Evolutionary conservation across 2,329 filamentous ascomycete species (phyloP).

Genomic region (Scorias spongiosa): DNA sequence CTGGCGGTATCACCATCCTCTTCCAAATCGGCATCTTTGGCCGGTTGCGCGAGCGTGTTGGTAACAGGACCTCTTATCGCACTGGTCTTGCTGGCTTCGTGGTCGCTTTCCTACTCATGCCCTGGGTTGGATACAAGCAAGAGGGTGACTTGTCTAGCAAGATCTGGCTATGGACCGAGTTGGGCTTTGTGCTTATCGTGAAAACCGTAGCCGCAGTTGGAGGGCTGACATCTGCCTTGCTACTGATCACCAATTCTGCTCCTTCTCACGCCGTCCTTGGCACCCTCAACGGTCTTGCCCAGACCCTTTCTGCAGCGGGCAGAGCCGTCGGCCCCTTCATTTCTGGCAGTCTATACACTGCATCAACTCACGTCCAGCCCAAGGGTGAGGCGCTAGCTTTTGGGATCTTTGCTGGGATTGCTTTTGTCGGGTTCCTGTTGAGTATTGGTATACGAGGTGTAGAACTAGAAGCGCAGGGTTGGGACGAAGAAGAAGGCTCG

Average conservation of each 20-base stretch:
- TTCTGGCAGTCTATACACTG: slow-evolving; percentile 71
- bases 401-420: slow-evolving; percentile 71
- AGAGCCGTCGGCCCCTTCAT: slow-evolving; percentile 78
- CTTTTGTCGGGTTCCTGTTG: slow-evolving; percentile 63
- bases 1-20: slow-evolving; percentile 69
- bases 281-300: slow-evolving; percentile 81
- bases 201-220: slow-evolving; percentile 87
- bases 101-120: slow-evolving; percentile 72
- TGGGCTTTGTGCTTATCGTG: slow-evolving; percentile 66
- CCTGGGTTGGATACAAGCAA: slow-evolving; percentile 67
- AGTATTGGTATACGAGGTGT: slow-evolving; percentile 62
- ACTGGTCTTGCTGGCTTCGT: slow-evolving; percentile 65
- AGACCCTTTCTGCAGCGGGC: slow-evolving; percentile 82
- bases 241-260: slow-evolving; percentile 85
- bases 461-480: slow-evolving; percentile 43
- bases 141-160: slow-evolving; percentile 42
- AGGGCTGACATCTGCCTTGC: slow-evolving; percentile 74
- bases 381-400: slow-evolving; percentile 79
- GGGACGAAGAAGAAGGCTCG: slow-evolving; percentile 28
- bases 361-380: slow-evolving; percentile 55
- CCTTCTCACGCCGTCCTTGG: slow-evolving; percentile 75
- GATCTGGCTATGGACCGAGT: slow-evolving; percentile 60
- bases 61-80: slow-evolving; percentile 75
- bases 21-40: slow-evolving; percentile 84
- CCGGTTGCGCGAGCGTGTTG: slow-evolving; percentile 58